These are phyloP conservation scores for Neopestalotiopsis clavispora DNA, from an alignment of 2,329 filamentous ascomycete species.

Conservation along the genomic window DNA sequence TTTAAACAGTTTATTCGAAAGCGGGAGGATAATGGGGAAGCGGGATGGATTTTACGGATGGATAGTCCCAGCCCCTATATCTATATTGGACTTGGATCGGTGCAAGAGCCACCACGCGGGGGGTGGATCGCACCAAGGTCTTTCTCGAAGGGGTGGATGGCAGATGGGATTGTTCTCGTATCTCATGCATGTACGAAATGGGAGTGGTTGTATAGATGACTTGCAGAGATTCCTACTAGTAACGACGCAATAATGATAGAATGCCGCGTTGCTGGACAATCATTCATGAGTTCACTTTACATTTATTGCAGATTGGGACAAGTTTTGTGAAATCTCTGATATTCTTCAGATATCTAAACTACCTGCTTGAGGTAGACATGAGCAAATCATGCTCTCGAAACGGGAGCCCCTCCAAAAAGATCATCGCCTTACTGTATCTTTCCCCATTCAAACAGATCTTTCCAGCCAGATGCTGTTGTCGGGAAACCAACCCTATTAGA, in stretches of 20 bases:
- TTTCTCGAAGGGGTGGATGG: not conserved
- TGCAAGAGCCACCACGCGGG: not conserved
- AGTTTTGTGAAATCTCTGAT: not conserved
- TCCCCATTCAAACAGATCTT: not conserved
- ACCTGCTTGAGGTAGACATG: not conserved
- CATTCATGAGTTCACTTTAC: too few relatives aligned
- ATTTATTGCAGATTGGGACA: not conserved
- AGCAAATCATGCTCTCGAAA: not conserved
- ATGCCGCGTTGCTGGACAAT: too few relatives aligned
- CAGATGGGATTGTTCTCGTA: too few relatives aligned
- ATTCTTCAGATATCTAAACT: conserved; percentile 2
- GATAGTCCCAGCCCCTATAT: too few relatives aligned
- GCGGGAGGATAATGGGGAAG: not conserved
- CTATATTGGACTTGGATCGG: not conserved
- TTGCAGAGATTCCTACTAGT: not conserved
- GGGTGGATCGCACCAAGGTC: not conserved
- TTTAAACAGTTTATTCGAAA: not conserved
- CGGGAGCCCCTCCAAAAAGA: not conserved
- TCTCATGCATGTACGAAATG: too few relatives aligned
- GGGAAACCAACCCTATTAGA: not conserved
- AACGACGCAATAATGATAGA: too few relatives aligned
- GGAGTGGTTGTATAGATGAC: too few relatives aligned
- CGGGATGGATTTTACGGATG: not conserved
- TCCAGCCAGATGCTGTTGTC: not conserved
- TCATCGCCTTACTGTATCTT: not conserved